A percentile compares a stretch with the other conserved stretches of the same genome.
Evolutionary conservation across 2,329 filamentous ascomycete species (phyloP).

Genomic region (Trichoderma harzianum): DNA sequence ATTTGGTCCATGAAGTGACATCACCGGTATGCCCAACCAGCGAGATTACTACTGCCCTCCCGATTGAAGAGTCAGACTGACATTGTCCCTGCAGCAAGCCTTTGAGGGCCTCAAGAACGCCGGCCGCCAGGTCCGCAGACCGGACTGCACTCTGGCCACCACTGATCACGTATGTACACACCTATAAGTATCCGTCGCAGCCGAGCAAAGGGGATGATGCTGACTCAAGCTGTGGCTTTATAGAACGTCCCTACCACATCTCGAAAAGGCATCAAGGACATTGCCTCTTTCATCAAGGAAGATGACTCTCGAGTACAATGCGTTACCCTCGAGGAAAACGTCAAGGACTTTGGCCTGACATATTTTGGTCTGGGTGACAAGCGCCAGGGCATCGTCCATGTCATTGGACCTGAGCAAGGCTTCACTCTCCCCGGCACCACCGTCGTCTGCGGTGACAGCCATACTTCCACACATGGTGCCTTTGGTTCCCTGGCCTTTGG

Average conservation of each 20-base stretch:
- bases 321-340: slow-evolving; percentile 93
- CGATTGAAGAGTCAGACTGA: neutral
- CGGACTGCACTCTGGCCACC: slow-evolving; percentile 94
- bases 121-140: slow-evolving; percentile 79
- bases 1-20: slow-evolving; percentile 97
- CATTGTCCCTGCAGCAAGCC: slow-evolving; percentile 64
- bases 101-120: slow-evolving; percentile 95
- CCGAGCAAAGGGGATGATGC: neutral
- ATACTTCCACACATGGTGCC: slow-evolving; percentile 96
- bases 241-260: slow-evolving; percentile 92
- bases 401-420: slow-evolving; percentile 97
- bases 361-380: slow-evolving; percentile 97
- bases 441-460: slow-evolving; percentile 95
- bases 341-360: slow-evolving; percentile 92
- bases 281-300: slow-evolving; percentile 90
- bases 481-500: slow-evolving; percentile 94
- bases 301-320: slow-evolving; percentile 92
- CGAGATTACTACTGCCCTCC: neutral
- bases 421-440: slow-evolving; percentile 97
- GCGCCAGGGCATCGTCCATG: slow-evolving; percentile 96
- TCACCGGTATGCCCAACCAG: slow-evolving; percentile 67
- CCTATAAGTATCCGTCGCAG: neutral
- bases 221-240: slow-evolving; percentile 20
- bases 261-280: slow-evolving; percentile 89
- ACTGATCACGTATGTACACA: slow-evolving; percentile 79